Evolutionary conservation across 495 filamentous ascomycete genomes (phyloP).

Genomic region (Bacidia gigantensis): DNA sequence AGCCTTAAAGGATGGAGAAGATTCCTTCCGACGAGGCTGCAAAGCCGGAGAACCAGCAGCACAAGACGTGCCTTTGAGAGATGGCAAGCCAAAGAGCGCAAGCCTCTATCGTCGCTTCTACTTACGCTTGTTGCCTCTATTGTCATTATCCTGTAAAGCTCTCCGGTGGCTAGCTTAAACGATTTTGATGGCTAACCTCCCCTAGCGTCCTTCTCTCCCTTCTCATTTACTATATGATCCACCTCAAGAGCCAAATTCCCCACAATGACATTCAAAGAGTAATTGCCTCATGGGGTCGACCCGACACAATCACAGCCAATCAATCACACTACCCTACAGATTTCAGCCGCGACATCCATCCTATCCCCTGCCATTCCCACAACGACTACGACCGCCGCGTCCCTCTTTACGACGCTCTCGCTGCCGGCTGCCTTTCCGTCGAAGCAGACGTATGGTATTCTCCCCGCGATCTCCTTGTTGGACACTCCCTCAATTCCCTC

Average conservation of each 20-base stretch:
- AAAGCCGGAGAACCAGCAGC: neutral
- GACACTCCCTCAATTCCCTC: constrained; percentile 39
- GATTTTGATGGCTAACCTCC: neutral
- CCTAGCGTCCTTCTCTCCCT: constrained; percentile 1
- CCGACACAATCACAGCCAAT: neutral
- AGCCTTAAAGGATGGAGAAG: neutral
- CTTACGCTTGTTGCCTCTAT: neutral
- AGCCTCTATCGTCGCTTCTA: neutral
- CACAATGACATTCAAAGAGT: constrained; percentile 9
- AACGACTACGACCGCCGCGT: constrained; percentile 55
- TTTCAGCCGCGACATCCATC: constrained; percentile 43
- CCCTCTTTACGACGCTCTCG: constrained; percentile 41
- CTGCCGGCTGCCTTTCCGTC: constrained; percentile 44
- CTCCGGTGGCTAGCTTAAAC: neutral
- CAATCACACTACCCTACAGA: constrained; percentile 18
- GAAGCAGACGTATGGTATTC: constrained; percentile 63
- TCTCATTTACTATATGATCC: constrained; percentile 9
- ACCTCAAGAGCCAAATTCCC: constrained; percentile 2
- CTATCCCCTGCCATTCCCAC: constrained; percentile 51
- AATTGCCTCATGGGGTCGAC: constrained; percentile 7
- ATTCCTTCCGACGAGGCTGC: neutral
- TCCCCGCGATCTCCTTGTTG: constrained; percentile 38
- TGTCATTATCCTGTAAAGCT: neutral
- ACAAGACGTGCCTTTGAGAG: neutral
- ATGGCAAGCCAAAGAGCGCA: neutral